Evolutionary conservation across 306 rosid species (phyloP).

Genomic region (Oemleria cerasiformis): DNA sequence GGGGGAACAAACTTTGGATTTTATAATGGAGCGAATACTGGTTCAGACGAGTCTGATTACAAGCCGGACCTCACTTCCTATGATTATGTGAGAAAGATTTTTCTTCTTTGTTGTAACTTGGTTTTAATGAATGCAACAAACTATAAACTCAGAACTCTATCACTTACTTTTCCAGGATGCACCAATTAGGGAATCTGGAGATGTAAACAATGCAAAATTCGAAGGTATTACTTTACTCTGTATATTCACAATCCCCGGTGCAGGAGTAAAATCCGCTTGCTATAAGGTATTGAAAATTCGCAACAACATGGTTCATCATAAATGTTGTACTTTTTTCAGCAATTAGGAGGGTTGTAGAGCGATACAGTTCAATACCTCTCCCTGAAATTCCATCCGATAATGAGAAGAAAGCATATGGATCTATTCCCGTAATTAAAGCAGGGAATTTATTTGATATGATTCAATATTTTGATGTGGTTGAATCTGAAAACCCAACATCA

Average conservation of each 20-base stretch:
- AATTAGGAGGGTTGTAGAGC: constrained; percentile 61
- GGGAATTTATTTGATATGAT: constrained; percentile 56
- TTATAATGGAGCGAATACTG: constrained; percentile 86
- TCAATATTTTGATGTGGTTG: constrained; percentile 37
- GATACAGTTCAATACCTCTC: constrained; percentile 47
- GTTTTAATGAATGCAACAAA: constrained; percentile 12
- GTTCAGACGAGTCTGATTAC: constrained; percentile 59
- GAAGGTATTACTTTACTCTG: constrained; percentile 38
- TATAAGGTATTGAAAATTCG: constrained; percentile 12
- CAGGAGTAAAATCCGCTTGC: background rate
- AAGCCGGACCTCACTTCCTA: constrained; percentile 89
- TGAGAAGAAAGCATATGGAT: constrained; percentile 65
- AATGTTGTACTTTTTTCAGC: constrained; percentile 53
- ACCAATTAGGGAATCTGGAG: constrained; percentile 86
- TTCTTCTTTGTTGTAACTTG: constrained; percentile 10
- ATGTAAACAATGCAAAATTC: constrained; percentile 76
- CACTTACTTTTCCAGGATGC: constrained; percentile 69
- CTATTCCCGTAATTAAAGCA: constrained; percentile 47
- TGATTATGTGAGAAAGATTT: constrained; percentile 67
- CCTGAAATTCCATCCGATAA: constrained; percentile 63
- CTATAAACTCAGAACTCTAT: constrained; percentile 18
- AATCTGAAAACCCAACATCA: constrained; percentile 67
- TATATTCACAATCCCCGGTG: background rate
- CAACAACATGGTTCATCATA: constrained; percentile 22
- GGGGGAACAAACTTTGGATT: constrained; percentile 97